Conservation (phyloP, 1,139 yeast species). For the Blastobotrys indianensis region DNA sequence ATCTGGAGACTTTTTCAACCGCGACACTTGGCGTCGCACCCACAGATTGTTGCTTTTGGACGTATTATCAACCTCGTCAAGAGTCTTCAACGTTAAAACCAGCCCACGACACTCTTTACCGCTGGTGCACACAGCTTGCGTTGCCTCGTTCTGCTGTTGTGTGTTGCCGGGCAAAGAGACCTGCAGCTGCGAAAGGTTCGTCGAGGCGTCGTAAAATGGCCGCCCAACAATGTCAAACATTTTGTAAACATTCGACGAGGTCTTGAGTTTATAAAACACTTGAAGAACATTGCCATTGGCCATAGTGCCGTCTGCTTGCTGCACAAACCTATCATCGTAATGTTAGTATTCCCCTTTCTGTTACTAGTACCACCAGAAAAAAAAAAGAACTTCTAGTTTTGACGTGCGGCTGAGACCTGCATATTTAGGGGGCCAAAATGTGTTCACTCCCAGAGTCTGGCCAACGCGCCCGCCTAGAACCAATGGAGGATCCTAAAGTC, state of each 20-base stretch:
- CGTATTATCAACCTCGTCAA: constrained; percentile 1
- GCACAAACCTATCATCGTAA: neutral
- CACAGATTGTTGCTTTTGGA: constrained; percentile 15
- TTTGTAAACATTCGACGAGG: constrained; percentile 12
- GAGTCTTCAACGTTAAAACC: constrained; percentile 11
- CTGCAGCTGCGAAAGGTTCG: constrained; percentile 4
- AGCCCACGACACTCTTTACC: constrained; percentile 12
- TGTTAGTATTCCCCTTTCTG: too few relatives aligned
- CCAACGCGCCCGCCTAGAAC: too few relatives aligned
- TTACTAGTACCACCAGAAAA: too few relatives aligned
- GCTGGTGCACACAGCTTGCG: constrained; percentile 1
- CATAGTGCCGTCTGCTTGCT: constrained; percentile 2
- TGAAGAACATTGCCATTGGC: constrained; percentile 14
- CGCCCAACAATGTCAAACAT: constrained; percentile 16
- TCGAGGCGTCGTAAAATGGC: constrained; percentile 14
- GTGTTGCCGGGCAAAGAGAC: neutral
- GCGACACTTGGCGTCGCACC: constrained; percentile 21
- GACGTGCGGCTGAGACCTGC: too few relatives aligned
- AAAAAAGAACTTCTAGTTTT: too few relatives aligned
- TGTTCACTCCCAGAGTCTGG: too few relatives aligned
- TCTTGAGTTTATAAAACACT: constrained; percentile 18
- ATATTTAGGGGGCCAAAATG: too few relatives aligned
- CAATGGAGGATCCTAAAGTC: too few relatives aligned
- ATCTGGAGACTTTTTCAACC: constrained; percentile 14
- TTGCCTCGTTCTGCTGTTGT: neutral